phyloP scores from a whole-genome alignment of 1,139 yeast species.

The Kodamaea alishanica region DNA sequence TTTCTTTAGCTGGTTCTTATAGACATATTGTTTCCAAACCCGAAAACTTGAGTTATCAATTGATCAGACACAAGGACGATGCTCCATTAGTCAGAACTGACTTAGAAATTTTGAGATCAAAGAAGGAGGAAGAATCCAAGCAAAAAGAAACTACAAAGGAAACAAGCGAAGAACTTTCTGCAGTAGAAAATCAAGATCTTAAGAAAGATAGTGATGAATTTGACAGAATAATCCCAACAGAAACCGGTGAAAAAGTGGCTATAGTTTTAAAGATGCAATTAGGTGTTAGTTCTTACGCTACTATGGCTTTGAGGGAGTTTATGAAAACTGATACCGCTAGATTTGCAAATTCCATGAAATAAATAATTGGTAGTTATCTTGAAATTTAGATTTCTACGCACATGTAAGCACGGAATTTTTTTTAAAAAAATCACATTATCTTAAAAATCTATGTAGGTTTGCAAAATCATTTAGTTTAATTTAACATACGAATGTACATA shows the following conservation, averaged over 20 bases:
- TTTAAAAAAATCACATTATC: too few relatives aligned
- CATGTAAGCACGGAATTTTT: too few relatives aligned
- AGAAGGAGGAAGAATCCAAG: conserved; percentile 27
- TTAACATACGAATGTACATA: neutral
- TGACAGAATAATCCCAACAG: conserved; percentile 24
- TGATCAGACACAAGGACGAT: conserved; percentile 59
- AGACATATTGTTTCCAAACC: conserved; percentile 75
- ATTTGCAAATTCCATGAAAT: conserved; percentile 22
- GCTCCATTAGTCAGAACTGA: conserved; percentile 82
- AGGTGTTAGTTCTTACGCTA: conserved; percentile 89
- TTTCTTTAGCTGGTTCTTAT: conserved; percentile 88
- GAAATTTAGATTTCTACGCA: neutral
- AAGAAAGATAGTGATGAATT: conserved; percentile 24
- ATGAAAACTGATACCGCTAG: conserved; percentile 82
- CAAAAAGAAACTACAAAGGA: conserved; percentile 10
- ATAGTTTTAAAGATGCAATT: conserved; percentile 73
- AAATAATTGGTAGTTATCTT: neutral
- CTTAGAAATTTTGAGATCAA: conserved; percentile 55
- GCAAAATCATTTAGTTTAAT: neutral
- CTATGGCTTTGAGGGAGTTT: conserved; percentile 93
- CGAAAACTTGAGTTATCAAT: conserved; percentile 55
- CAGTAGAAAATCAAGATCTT: conserved; percentile 19
- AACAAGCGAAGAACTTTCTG: neutral
- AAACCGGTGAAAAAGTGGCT: conserved; percentile 52
- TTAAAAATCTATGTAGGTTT: neutral